These are phyloP conservation scores for Rhizopogon vinicolor DNA, from an alignment of 768 basidiomycete genomes.

Conservation along the genomic window DNA sequence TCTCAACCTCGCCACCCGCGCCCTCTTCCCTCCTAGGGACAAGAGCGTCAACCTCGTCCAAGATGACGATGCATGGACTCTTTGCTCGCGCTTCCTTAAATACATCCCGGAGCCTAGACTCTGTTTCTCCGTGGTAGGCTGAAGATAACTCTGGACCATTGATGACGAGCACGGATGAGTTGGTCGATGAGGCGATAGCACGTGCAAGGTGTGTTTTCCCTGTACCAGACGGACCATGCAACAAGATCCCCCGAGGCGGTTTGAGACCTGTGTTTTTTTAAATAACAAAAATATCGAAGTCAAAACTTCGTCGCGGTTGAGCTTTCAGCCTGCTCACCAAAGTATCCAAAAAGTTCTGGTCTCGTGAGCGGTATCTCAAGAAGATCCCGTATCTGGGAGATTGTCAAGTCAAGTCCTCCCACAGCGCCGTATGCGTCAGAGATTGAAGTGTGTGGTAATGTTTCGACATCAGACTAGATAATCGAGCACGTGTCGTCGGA, in stretches of 20 bases:
- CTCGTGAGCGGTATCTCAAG: slow-evolving; percentile 81
- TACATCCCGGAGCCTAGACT: slow-evolving; percentile 83
- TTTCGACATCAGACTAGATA: slow-evolving; percentile 42
- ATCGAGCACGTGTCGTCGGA: slow-evolving; percentile 12
- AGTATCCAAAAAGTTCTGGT: slow-evolving; percentile 77
- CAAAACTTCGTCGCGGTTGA: slow-evolving; percentile 1
- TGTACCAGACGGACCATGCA: slow-evolving; percentile 95
- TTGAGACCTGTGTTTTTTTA: slow-evolving; percentile 62
- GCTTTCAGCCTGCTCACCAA: slow-evolving; percentile 40
- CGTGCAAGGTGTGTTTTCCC: slow-evolving; percentile 97
- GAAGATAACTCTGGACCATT: slow-evolving; percentile 95
- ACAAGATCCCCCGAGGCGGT: slow-evolving; percentile 91
- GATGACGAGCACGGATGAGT: slow-evolving; percentile 85
- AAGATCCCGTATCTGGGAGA: slow-evolving; percentile 78
- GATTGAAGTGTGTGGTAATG: slow-evolving; percentile 35
- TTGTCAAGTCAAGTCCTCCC: slow-evolving; percentile 86
- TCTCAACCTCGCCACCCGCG: slow-evolving; percentile 92
- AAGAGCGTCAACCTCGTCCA: slow-evolving; percentile 95
- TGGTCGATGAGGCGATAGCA: slow-evolving; percentile 85
- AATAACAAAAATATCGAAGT: not conserved
- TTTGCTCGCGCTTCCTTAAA: slow-evolving; percentile 79
- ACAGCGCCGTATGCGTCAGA: slow-evolving; percentile 73
- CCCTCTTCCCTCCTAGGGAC: slow-evolving; percentile 88
- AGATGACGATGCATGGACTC: slow-evolving; percentile 88
- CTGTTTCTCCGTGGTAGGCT: slow-evolving; percentile 97